phyloP scores from a whole-genome alignment of 768 basidiomycete species.

The Piloderma croceum region DNA sequence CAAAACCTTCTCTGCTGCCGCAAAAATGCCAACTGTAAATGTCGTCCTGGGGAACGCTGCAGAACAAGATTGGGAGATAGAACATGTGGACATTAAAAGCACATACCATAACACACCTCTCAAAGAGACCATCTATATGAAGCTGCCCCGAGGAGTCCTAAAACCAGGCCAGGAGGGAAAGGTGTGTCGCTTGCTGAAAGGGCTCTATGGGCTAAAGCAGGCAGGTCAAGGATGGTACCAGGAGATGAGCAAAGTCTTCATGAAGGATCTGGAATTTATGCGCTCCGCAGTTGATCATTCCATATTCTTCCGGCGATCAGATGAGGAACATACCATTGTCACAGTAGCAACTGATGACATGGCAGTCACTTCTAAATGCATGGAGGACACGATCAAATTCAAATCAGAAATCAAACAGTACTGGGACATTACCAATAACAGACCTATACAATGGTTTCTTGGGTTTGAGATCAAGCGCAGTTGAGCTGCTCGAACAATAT shows the following conservation, averaged over 20 bases:
- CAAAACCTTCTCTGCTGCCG: slow-evolving; percentile 26
- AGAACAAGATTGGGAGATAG: slow-evolving; percentile 9
- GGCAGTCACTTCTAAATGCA: neutral
- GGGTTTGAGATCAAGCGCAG: neutral
- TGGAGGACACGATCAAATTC: neutral
- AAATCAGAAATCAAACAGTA: slow-evolving; percentile 5
- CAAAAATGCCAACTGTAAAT: slow-evolving; percentile 17
- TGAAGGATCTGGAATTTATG: slow-evolving; percentile 1
- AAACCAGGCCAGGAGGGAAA: slow-evolving; percentile 2
- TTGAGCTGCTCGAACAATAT: neutral
- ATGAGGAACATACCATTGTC: neutral
- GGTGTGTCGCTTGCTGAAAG: slow-evolving; percentile 21
- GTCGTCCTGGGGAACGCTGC: slow-evolving; percentile 18
- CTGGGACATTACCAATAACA: neutral
- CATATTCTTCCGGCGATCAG: neutral
- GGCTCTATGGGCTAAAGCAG: slow-evolving; percentile 29
- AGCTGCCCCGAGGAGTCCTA: slow-evolving; percentile 17
- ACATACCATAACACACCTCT: slow-evolving; percentile 20
- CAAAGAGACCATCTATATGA: slow-evolving; percentile 17
- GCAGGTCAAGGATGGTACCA: slow-evolving; percentile 18
- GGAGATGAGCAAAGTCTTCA: slow-evolving; percentile 16
- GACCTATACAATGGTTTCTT: neutral
- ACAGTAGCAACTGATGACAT: neutral
- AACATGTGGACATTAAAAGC: slow-evolving; percentile 25
- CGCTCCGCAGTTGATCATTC: neutral